phyloP scores from a whole-genome alignment of 208 protist species.

The Paratrypanosoma confusum region DNA sequence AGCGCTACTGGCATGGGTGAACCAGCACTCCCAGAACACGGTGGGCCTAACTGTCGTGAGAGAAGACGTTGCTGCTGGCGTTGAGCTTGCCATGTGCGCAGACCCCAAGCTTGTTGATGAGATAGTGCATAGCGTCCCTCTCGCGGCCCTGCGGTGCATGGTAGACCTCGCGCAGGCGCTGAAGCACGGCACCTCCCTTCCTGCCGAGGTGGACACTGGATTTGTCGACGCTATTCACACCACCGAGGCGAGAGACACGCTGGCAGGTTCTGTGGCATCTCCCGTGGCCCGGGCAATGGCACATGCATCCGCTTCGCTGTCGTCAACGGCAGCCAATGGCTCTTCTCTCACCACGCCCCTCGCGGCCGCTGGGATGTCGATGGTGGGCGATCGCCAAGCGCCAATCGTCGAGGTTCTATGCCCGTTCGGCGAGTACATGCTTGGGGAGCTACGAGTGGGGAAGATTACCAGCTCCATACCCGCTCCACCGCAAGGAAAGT shows the following conservation, averaged over 20 bases:
- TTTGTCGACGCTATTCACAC: too few relatives aligned
- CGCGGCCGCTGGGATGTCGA: conserved; percentile 9
- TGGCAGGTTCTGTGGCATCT: too few relatives aligned
- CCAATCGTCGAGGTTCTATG: conserved; percentile 35
- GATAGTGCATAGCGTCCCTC: conserved; percentile 43
- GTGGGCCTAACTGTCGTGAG: conserved; percentile 20
- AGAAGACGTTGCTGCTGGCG: conserved; percentile 64
- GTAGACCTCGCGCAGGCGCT: conserved; percentile 63
- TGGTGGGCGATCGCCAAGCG: conserved; percentile 2
- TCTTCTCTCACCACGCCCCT: too few relatives aligned
- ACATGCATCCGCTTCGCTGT: too few relatives aligned
- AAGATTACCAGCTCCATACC: conserved; percentile 67
- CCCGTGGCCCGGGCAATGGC: too few relatives aligned
- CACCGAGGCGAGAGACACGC: too few relatives aligned
- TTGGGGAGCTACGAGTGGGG: conserved; percentile 67
- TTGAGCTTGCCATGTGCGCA: conserved; percentile 65
- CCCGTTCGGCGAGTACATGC: conserved; percentile 67
- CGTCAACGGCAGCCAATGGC: too few relatives aligned
- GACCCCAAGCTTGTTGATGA: conserved; percentile 15
- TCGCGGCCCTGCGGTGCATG: conserved; percentile 64
- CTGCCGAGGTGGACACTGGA: conserved; percentile 48
- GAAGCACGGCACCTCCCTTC: conserved; percentile 30
- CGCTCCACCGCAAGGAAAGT: conserved; percentile 26
- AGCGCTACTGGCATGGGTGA: conserved; percentile 54
- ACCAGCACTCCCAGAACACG: conserved; percentile 27